Percentiles rank a stretch among this genome's conserved stretches.
Evolutionary conservation across 352 stramenopile species (phyloP).

Genomic region (Peronospora tabacina): DNA sequence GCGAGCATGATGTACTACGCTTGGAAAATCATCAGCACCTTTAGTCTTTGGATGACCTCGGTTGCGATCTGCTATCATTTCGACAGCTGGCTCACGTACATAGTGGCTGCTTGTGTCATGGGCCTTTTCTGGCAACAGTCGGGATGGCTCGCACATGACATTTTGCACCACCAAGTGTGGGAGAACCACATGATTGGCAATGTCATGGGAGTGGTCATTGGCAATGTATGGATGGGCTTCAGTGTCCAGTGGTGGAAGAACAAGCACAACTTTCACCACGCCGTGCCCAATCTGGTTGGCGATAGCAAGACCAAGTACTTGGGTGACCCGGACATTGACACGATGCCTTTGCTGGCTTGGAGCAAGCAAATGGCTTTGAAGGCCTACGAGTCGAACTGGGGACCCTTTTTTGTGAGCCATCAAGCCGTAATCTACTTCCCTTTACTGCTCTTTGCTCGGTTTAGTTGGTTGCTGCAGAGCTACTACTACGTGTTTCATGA

Average conservation of each 20-base stretch:
- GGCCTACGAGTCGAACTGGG: constrained; percentile 70
- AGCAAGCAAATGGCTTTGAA: constrained; percentile 92
- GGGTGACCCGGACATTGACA: constrained; percentile 98
- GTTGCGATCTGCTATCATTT: constrained; percentile 85
- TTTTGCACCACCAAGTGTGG: constrained; percentile 97
- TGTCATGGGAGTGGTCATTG: constrained; percentile 90
- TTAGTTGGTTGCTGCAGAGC: constrained; percentile 95
- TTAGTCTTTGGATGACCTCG: constrained; percentile 83
- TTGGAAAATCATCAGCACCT: constrained; percentile 93
- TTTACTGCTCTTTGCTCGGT: constrained; percentile 92
- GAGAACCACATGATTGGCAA: constrained; percentile 90
- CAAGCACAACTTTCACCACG: constrained; percentile 99
- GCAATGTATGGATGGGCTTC: constrained; percentile 97
- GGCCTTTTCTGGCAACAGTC: constrained; percentile 98
- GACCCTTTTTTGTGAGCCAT: constrained; percentile 87
- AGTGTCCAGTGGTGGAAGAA: constrained; percentile 97
- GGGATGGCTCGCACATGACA: constrained; percentile 96
- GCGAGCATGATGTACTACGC: constrained; percentile 88
- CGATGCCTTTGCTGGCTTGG: constrained; percentile 97
- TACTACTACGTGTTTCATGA: constrained; percentile 91
- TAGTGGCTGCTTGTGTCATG: constrained; percentile 88
- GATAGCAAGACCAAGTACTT: constrained; percentile 66
- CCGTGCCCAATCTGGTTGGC: constrained; percentile 95
- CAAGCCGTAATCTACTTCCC: constrained; percentile 97
- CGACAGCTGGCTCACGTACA: constrained; percentile 78